Conservation (phyloP, 331 rosid genomes). For the Dryas integrifolia region DNA sequence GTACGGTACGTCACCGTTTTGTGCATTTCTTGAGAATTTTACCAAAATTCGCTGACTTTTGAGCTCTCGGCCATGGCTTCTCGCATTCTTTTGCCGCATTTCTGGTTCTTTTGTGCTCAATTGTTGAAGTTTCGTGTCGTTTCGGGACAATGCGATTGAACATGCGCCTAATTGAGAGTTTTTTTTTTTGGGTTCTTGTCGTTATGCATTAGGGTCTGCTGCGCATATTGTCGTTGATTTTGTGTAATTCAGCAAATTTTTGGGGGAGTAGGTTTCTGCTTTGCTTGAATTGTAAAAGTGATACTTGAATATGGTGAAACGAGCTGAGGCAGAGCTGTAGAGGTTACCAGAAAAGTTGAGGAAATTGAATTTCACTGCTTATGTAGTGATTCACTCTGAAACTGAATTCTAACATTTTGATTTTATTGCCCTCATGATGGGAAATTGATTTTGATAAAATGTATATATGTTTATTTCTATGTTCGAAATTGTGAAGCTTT, state of each 20-base stretch:
- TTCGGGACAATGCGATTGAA: slow-evolving; percentile 37
- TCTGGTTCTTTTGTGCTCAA: slow-evolving; percentile 23
- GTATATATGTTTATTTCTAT: not conserved
- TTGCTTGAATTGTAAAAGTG: slow-evolving; percentile 8
- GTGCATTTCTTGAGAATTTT: not conserved
- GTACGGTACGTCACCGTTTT: slow-evolving; percentile 54
- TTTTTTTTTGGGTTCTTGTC: slow-evolving; percentile 17
- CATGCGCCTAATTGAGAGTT: slow-evolving; percentile 23
- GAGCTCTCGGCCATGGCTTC: not conserved
- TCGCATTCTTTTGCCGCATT: not conserved
- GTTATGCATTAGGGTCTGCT: not conserved
- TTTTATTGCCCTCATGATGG: not conserved
- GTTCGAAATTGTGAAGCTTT: not conserved
- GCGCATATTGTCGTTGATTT: not conserved
- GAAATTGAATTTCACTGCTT: slow-evolving; percentile 7
- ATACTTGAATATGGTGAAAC: not conserved
- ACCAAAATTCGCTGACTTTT: not conserved
- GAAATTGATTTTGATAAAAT: not conserved
- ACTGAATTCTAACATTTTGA: not conserved
- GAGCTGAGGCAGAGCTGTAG: slow-evolving; percentile 1
- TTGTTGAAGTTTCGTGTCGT: slow-evolving; percentile 14
- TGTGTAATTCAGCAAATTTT: slow-evolving; percentile 4
- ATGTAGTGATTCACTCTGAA: not conserved
- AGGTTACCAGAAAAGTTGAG: slow-evolving; percentile 1
- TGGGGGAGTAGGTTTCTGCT: not conserved